Evolutionary conservation across 2,329 filamentous ascomycete species (phyloP).

Genomic region (Penicillium sp.): DNA sequence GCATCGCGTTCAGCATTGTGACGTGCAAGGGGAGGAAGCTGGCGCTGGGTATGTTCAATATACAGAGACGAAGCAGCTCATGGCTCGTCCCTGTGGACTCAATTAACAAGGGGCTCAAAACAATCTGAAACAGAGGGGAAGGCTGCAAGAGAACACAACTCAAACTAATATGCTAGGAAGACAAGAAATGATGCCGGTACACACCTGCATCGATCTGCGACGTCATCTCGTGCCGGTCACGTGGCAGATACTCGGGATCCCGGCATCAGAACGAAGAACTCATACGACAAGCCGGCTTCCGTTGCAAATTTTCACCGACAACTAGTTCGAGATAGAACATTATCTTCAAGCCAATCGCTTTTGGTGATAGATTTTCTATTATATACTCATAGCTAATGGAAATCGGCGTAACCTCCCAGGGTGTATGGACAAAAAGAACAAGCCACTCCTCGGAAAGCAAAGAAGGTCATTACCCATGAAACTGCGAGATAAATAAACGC

Average conservation of each 20-base stretch:
- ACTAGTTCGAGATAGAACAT: slow-evolving; percentile 3
- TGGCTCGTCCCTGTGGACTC: slow-evolving; percentile 6
- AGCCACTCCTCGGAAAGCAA: slow-evolving; percentile 4
- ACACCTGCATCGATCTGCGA: not conserved
- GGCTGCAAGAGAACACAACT: not conserved
- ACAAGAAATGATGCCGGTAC: not conserved
- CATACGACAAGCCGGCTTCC: slow-evolving; percentile 4
- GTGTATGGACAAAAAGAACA: slow-evolving; percentile 5
- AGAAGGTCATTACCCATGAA: slow-evolving; percentile 5
- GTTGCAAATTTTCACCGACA: slow-evolving; percentile 5
- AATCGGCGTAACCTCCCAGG: not conserved
- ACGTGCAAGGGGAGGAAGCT: slow-evolving; percentile 10
- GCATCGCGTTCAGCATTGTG: slow-evolving; percentile 33
- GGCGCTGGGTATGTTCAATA: slow-evolving; percentile 12
- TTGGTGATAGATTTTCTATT: slow-evolving; percentile 19
- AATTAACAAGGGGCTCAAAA: slow-evolving; percentile 4
- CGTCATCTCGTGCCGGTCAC: slow-evolving; percentile 15
- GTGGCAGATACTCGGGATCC: slow-evolving; percentile 9
- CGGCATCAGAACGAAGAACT: slow-evolving; percentile 3
- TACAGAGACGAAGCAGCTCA: slow-evolving; percentile 9
- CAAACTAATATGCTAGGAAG: not conserved
- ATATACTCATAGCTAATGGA: slow-evolving; percentile 17
- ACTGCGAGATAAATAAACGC: slow-evolving; percentile 15
- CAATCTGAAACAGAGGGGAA: slow-evolving; percentile 6
- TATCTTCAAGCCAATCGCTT: not conserved